Evolutionary conservation across 1,139 yeast genomes (phyloP).

Genomic region (Yamadazyma sp.): DNA sequence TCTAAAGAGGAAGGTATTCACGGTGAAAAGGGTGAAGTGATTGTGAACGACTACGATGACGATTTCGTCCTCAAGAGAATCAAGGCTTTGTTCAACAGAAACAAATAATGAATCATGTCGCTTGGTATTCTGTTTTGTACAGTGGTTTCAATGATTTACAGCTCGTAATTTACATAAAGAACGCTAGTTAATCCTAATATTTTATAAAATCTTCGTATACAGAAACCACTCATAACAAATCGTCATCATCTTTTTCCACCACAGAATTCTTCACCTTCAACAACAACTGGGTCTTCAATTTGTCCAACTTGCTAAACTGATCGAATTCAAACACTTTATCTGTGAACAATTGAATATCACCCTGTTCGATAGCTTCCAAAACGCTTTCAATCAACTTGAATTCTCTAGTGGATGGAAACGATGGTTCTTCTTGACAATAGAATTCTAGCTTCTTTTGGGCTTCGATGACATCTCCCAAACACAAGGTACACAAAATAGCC

Average conservation of each 20-base stretch:
- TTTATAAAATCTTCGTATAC: too few relatives aligned
- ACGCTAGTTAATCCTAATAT: too few relatives aligned
- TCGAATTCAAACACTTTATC: conserved; percentile 80
- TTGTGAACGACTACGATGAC: conserved; percentile 41
- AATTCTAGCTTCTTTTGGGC: conserved; percentile 71
- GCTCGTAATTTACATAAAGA: too few relatives aligned
- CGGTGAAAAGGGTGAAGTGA: conserved; percentile 37
- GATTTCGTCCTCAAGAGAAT: conserved; percentile 17
- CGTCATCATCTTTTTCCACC: conserved; percentile 71
- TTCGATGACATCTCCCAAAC: conserved; percentile 82
- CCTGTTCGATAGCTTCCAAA: conserved; percentile 70
- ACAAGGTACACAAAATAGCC: conserved; percentile 77
- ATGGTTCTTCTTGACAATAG: conserved; percentile 70
- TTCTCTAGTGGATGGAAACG: conserved; percentile 80
- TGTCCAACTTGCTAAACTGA: conserved; percentile 85
- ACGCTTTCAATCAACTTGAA: conserved; percentile 63
- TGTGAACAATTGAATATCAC: conserved; percentile 76
- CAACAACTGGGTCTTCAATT: conserved; percentile 85
- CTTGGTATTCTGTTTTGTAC: not conserved
- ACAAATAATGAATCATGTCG: not conserved
- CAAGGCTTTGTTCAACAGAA: conserved; percentile 8
- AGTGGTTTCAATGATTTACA: too few relatives aligned
- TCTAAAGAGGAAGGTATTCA: conserved; percentile 22
- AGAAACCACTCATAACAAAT: conserved; percentile 22
- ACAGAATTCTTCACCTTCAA: conserved; percentile 78